Evolutionary conservation across 805 yeast species (phyloP).

Genomic region (Candida verbasci): DNA sequence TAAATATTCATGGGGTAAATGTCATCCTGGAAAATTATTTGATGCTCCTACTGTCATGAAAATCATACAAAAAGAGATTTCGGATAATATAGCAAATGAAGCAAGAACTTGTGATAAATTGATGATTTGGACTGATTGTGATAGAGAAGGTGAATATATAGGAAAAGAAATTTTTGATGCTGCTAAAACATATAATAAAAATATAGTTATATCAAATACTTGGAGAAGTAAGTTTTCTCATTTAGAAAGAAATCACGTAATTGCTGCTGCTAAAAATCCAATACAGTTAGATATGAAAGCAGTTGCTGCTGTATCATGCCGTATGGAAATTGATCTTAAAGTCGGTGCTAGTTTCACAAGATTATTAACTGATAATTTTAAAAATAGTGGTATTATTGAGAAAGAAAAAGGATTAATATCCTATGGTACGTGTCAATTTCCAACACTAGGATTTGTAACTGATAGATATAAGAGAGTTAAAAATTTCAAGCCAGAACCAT

Average conservation of each 20-base stretch:
- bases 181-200: conserved; percentile 51
- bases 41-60: conserved; percentile 59
- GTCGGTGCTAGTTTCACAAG: conserved; percentile 90
- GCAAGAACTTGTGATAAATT: conserved; percentile 56
- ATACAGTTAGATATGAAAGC: conserved; percentile 56
- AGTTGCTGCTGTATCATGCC: conserved; percentile 78
- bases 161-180: conserved; percentile 77
- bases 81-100: conserved; percentile 63
- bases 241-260: conserved; percentile 69
- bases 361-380: conserved; percentile 56
- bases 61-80: conserved; percentile 41
- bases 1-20: conserved; percentile 60
- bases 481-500: conserved; percentile 68
- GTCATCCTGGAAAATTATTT: conserved; percentile 62
- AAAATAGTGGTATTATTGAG: conserved; percentile 26
- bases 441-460: conserved; percentile 93
- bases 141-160: conserved; percentile 91
- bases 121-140: conserved; percentile 99
- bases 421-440: conserved; percentile 94
- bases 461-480: conserved; percentile 79
- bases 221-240: conserved; percentile 87
- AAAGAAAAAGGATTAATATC: conserved; percentile 45
- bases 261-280: conserved; percentile 72
- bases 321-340: conserved; percentile 84
- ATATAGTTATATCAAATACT: conserved; percentile 40